Percentiles rank a stretch among this genome's conserved stretches.
Evolutionary conservation across 2,329 filamentous ascomycete genomes (phyloP).

Genomic region (Calonectria leucothoes): DNA sequence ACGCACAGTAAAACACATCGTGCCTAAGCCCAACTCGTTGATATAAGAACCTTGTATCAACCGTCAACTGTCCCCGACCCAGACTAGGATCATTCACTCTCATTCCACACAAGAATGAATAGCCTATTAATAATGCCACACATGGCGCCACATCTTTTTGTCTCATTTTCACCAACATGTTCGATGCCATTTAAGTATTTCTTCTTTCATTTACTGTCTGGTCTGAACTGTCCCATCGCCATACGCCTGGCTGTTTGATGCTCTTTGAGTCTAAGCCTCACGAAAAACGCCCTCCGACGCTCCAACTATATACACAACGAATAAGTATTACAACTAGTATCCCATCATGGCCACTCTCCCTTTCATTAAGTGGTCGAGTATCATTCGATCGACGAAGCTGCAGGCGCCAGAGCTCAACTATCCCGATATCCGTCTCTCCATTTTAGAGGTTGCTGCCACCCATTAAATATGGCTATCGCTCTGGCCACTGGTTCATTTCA

Average conservation of each 20-base stretch:
- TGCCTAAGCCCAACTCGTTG: background rate
- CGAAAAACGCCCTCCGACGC: constrained; percentile 30
- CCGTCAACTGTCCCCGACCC: background rate
- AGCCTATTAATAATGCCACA: background rate
- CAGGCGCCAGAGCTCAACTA: background rate
- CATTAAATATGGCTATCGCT: background rate
- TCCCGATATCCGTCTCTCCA: background rate
- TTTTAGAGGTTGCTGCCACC: background rate
- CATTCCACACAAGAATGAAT: background rate
- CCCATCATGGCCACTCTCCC: constrained; percentile 11
- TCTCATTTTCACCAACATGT: background rate
- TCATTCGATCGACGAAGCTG: constrained; percentile 11
- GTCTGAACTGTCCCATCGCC: constrained; percentile 38
- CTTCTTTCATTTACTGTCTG: constrained; percentile 33
- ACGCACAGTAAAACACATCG: background rate
- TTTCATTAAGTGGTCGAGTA: background rate
- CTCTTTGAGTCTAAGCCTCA: constrained; percentile 33
- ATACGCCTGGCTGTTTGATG: constrained; percentile 30
- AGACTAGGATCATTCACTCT: background rate
- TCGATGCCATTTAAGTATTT: background rate
- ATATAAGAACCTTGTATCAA: background rate
- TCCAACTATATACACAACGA: constrained; percentile 43
- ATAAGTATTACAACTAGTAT: constrained; percentile 46
- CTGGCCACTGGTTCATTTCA: constrained; percentile 2
- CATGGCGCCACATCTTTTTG: background rate